These are phyloP conservation scores for Phlyctochytrium arcticum DNA, from an alignment of 192 early-diverging fungal genomes.

Conservation along the genomic window DNA sequence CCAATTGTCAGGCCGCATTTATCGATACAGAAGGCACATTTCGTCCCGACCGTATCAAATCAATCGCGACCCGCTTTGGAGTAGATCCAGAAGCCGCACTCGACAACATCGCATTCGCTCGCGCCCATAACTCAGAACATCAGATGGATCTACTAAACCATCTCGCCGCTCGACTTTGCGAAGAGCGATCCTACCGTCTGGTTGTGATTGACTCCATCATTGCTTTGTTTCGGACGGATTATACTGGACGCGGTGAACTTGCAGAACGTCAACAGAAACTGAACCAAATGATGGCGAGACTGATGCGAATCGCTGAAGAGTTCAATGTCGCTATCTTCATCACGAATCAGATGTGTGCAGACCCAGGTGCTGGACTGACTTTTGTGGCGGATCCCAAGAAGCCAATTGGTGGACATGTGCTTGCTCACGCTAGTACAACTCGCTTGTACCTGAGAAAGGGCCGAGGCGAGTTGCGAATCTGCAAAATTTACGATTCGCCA, in stretches of 20 bases:
- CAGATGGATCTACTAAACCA: constrained; percentile 78
- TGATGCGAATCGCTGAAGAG: constrained; percentile 76
- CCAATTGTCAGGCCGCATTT: constrained; percentile 40
- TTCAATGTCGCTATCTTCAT: constrained; percentile 81
- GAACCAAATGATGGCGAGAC: constrained; percentile 65
- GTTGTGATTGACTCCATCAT: constrained; percentile 78
- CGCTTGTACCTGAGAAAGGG: constrained; percentile 78
- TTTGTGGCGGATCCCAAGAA: constrained; percentile 88
- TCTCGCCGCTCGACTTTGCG: constrained; percentile 67
- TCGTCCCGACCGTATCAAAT: constrained; percentile 71
- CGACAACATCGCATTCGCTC: constrained; percentile 74
- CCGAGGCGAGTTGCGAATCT: constrained; percentile 71
- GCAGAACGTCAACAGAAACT: constrained; percentile 82
- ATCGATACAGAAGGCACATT: constrained; percentile 75
- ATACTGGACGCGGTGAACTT: constrained; percentile 78
- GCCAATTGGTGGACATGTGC: constrained; percentile 75
- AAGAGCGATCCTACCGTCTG: constrained; percentile 42
- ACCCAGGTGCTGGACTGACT: constrained; percentile 60
- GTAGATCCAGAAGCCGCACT: constrained; percentile 54
- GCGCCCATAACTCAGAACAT: constrained; percentile 81
- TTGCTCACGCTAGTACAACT: constrained; percentile 71
- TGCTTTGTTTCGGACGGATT: constrained; percentile 78
- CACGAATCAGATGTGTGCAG: constrained; percentile 65
- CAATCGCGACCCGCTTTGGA: constrained; percentile 70
- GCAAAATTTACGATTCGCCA: constrained; percentile 83